Evolutionary conservation across 371 early-diverging fungal genomes (phyloP).

Genomic region (Funneliformis caledonium): DNA sequence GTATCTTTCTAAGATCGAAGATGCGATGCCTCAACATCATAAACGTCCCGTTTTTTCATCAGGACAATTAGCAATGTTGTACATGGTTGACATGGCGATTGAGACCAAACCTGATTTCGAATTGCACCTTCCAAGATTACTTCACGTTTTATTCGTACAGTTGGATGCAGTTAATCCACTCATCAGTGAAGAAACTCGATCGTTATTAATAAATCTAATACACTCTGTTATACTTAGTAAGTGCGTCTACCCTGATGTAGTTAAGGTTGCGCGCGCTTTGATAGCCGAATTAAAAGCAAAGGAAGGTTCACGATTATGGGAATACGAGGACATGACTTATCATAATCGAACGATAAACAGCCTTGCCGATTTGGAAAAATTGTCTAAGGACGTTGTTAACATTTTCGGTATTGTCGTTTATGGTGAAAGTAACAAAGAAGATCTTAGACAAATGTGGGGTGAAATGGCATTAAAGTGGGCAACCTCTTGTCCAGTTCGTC

Average conservation of each 20-base stretch:
- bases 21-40: slow-evolving; percentile 65
- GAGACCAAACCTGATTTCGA: slow-evolving; percentile 75
- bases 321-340: slow-evolving; percentile 79
- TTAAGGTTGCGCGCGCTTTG: slow-evolving; percentile 62
- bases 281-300: slow-evolving; percentile 65
- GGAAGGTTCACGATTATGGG: slow-evolving; percentile 82
- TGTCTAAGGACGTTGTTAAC: slow-evolving; percentile 50
- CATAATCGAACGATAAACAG: slow-evolving; percentile 55
- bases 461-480: slow-evolving; percentile 90
- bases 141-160: slow-evolving; percentile 82
- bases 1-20: slow-evolving; percentile 71
- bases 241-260: slow-evolving; percentile 62
- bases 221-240: slow-evolving; percentile 69
- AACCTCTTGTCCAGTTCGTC: slow-evolving; percentile 87
- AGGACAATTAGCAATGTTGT: slow-evolving; percentile 79
- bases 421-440: slow-evolving; percentile 18
- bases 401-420: slow-evolving; percentile 37
- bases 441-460: slow-evolving; percentile 79
- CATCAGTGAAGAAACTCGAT: slow-evolving; percentile 80
- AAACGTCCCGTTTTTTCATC: slow-evolving; percentile 76
- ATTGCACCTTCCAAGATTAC: slow-evolving; percentile 71
- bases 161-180: slow-evolving; percentile 78
- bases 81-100: slow-evolving; percentile 80
- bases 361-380: slow-evolving; percentile 51
- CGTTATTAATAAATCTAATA: slow-evolving; percentile 80